Conservation (phyloP, 2,329 filamentous ascomycete species). For the Verticillium zaregamsianum region DNA sequence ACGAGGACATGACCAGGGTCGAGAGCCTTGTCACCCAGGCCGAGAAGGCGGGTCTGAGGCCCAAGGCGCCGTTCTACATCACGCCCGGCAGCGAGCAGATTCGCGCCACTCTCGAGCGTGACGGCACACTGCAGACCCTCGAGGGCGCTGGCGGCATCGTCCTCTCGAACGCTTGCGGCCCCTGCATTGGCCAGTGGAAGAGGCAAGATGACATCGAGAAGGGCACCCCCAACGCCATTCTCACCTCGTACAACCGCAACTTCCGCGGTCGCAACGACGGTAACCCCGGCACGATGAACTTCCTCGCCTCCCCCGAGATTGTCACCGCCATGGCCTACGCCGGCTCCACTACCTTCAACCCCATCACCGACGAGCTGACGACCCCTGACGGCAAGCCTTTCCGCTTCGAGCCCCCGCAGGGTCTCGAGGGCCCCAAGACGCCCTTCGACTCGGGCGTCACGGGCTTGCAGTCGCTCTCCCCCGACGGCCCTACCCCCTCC, state of each 20-base stretch:
- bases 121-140: constrained; percentile 82
- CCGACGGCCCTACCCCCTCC: constrained; percentile 51
- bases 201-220: constrained; percentile 81
- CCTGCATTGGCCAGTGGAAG: constrained; percentile 94
- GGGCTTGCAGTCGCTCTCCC: constrained; percentile 67
- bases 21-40: constrained; percentile 93
- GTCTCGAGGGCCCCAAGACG: constrained; percentile 56
- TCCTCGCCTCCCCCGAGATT: constrained; percentile 92
- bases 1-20: constrained; percentile 96
- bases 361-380: constrained; percentile 77
- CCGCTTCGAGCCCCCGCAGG: constrained; percentile 76
- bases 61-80: constrained; percentile 89
- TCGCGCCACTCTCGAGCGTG: constrained; percentile 85
- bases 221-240: constrained; percentile 86
- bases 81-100: constrained; percentile 97
- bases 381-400: constrained; percentile 79
- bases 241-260: constrained; percentile 98
- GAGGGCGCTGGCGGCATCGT: constrained; percentile 81
- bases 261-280: constrained; percentile 97
- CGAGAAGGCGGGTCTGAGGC: constrained; percentile 80
- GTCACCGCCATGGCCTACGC: constrained; percentile 96
- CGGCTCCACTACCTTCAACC: constrained; percentile 92
- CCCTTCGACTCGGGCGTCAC: constrained; percentile 77
- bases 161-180: constrained; percentile 91
- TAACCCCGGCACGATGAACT: constrained; percentile 97